Percentiles rank a stretch among this genome's conserved stretches.
phyloP scores from a whole-genome alignment of 2,329 filamentous ascomycete species.

The Corinectria fuckeliana region DNA sequence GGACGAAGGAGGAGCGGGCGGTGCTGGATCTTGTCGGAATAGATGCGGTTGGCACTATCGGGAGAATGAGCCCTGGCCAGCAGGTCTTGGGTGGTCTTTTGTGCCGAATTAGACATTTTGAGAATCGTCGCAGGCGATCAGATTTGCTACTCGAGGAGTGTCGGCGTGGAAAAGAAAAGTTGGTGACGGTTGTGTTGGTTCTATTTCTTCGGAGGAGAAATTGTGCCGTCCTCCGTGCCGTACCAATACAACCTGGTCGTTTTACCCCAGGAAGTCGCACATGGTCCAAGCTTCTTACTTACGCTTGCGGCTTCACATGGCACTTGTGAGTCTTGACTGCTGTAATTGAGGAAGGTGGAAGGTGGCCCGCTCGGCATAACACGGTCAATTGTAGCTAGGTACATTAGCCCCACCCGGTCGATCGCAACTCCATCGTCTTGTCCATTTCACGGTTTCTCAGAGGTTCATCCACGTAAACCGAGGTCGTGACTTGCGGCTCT shows the following conservation, averaged over 20 bases:
- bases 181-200: not conserved
- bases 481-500: slow-evolving; percentile 9
- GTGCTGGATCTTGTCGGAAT: slow-evolving; percentile 81
- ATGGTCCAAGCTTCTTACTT: slow-evolving; percentile 37
- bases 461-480: slow-evolving; percentile 15
- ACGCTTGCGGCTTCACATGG: slow-evolving; percentile 35
- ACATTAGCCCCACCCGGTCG: slow-evolving; percentile 32
- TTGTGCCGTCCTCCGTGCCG: slow-evolving; percentile 20
- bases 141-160: not conserved
- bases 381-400: not conserved
- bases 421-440: slow-evolving; percentile 26
- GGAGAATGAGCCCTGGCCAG: slow-evolving; percentile 82
- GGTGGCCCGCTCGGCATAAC: slow-evolving; percentile 30
- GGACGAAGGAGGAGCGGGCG: slow-evolving; percentile 81
- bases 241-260: slow-evolving; percentile 5
- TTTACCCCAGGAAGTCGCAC: slow-evolving; percentile 25
- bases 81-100: slow-evolving; percentile 64
- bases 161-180: not conserved
- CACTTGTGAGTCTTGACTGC: slow-evolving; percentile 1
- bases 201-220: slow-evolving; percentile 22
- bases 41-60: slow-evolving; percentile 73
- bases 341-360: slow-evolving; percentile 1
- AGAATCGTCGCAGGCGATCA: not conserved
- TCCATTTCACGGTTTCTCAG: slow-evolving; percentile 17
- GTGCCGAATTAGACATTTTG: slow-evolving; percentile 45